Evolutionary conservation across 768 basidiomycete species (phyloP).

Genomic region (Rhodotorula paludigena): DNA sequence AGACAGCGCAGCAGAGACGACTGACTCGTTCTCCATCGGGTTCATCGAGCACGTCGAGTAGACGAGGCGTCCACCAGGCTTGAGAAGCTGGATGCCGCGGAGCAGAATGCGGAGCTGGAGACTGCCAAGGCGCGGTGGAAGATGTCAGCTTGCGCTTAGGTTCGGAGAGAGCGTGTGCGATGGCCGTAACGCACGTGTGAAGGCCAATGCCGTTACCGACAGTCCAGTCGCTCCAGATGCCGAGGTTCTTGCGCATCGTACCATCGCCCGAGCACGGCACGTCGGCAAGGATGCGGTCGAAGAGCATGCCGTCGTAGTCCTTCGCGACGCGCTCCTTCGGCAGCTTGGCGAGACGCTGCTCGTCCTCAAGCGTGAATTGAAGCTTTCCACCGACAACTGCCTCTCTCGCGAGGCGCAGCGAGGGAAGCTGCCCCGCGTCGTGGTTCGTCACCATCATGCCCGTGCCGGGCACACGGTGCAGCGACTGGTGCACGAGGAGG

Average conservation of each 20-base stretch:
- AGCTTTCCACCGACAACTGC: neutral
- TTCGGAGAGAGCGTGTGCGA: neutral
- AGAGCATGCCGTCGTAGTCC: slow-evolving; percentile 59
- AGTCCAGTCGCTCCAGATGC: slow-evolving; percentile 91
- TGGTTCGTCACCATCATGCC: slow-evolving; percentile 92
- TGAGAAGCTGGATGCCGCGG: slow-evolving; percentile 84
- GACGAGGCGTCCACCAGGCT: slow-evolving; percentile 80
- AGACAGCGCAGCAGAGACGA: slow-evolving; percentile 76
- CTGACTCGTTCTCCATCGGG: slow-evolving; percentile 95
- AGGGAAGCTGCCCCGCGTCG: slow-evolving; percentile 81
- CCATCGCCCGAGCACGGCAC: slow-evolving; percentile 98
- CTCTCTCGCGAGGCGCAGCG: slow-evolving; percentile 22
- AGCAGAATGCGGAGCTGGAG: slow-evolving; percentile 87
- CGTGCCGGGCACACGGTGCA: slow-evolving; percentile 78
- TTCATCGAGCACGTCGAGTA: slow-evolving; percentile 98
- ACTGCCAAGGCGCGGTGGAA: slow-evolving; percentile 50
- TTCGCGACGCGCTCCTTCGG: slow-evolving; percentile 40
- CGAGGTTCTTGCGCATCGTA: slow-evolving; percentile 86
- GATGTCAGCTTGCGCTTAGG: neutral
- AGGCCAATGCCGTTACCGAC: slow-evolving; percentile 83
- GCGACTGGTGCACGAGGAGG: slow-evolving; percentile 92
- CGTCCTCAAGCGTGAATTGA: slow-evolving; percentile 25
- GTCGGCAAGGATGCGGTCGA: slow-evolving; percentile 91
- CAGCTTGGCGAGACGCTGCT: neutral
- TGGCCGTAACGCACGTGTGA: slow-evolving; percentile 60